Evolutionary conservation across 2,329 filamentous ascomycete species (phyloP), one percentile per base, ranked within the genome.

Genomic region (Neonectria ditissima): DNA sequence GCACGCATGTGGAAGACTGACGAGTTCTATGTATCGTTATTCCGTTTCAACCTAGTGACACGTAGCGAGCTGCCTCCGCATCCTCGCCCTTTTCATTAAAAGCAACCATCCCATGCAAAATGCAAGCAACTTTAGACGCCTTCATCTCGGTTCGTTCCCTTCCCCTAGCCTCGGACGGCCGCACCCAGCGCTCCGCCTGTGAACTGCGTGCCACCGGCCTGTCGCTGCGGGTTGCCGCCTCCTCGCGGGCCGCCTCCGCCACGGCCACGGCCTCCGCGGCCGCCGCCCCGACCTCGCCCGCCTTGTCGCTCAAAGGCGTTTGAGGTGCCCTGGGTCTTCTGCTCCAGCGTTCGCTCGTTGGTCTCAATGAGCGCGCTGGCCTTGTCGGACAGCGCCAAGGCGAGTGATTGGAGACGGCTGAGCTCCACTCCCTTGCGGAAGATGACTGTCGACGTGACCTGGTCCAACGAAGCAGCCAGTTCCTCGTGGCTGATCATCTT

Each of bases 401-500:
- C 94, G 76, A 99, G 86, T 79, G 93, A 97, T 83, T 99, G 96
- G 69, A 99, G 89, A 73, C 97, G 90, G 76, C 93, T 97, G 69
- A 99, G 89, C 86, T 99, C 97, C 67, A 99, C 96, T 63, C 96
- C 97, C 90, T 99, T 98, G 81, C 96, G 92, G 92, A 99, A 99
- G 83, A 98, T 96, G 81, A 99, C 93, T 55, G 93, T 97, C 72
- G 92, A 91, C 75, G 97, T 97, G 82, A 99, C 95, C 83, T 99
- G 96, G 84, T 99, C 97, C 28, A 99, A 89, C 39, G 96, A 97
- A 45, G 96, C 96, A 10, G 92, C 93, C 53, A 99, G 90, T 81
- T 99, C 96, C 82, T 99, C 96, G 84, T 99, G 96, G 75, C 94
- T 97, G 80, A 99, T 98, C 96, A 99, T 99, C 86, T 97, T 97